phyloP scores from a whole-genome alignment of 106 monocot species.

The Dioscorea dumetorum region DNA sequence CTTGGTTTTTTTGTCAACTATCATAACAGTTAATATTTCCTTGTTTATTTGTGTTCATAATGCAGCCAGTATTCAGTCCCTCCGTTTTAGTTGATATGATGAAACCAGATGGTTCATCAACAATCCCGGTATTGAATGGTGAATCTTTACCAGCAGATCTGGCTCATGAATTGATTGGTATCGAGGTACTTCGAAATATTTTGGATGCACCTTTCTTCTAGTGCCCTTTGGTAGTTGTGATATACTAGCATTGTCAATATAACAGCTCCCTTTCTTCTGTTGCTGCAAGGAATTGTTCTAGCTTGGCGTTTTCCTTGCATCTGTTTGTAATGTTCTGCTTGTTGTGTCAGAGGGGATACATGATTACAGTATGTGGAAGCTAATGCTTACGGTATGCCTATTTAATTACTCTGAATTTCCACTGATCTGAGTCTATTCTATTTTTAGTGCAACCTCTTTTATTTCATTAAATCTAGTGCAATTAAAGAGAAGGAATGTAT shows the following conservation, averaged over 20 bases:
- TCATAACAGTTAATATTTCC: neutral
- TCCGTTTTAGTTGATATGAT: constrained; percentile 90
- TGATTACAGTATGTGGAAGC: constrained; percentile 76
- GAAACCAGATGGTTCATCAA: constrained; percentile 83
- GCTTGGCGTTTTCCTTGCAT: constrained; percentile 86
- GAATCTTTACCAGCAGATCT: constrained; percentile 72
- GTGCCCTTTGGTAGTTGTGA: neutral
- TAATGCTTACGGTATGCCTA: constrained; percentile 79
- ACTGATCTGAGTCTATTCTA: too few species aligned
- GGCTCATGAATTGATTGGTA: constrained; percentile 86
- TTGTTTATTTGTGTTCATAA: neutral
- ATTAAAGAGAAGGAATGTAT: too few species aligned
- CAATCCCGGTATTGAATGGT: constrained; percentile 73
- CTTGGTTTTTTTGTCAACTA: too few species aligned
- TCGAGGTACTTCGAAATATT: constrained; percentile 60
- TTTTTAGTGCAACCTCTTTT: too few species aligned
- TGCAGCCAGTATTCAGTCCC: constrained; percentile 87
- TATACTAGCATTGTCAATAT: constrained; percentile 1
- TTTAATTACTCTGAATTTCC: too few species aligned
- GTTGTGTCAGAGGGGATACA: constrained; percentile 81
- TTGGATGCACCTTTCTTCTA: neutral
- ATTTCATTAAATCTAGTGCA: too few species aligned
- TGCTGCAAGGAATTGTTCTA: constrained; percentile 74
- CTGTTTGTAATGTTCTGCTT: constrained; percentile 83
- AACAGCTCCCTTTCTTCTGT: constrained; percentile 16